Evolutionary conservation across 805 yeast species (phyloP).

Genomic region (Wickerhamiella australiensis): DNA sequence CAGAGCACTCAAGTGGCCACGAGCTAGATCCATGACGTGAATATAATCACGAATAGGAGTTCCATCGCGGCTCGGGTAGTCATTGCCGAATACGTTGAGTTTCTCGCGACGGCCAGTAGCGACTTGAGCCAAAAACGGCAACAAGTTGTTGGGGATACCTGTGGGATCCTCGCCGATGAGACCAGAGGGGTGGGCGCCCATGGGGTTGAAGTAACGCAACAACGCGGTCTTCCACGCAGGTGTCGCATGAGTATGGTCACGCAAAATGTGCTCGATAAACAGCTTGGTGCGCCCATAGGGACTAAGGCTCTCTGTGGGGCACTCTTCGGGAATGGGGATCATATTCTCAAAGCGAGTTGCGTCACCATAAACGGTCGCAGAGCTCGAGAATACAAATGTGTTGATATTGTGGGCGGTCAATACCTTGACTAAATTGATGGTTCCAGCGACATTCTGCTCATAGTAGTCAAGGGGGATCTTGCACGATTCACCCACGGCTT

Average conservation of each 20-base stretch:
- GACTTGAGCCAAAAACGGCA: conserved; percentile 68
- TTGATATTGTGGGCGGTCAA: conserved; percentile 39
- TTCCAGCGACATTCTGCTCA: conserved; percentile 55
- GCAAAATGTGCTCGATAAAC: conserved; percentile 48
- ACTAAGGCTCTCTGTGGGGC: conserved; percentile 62
- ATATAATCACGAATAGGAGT: conserved; percentile 75
- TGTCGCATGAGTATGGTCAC: conserved; percentile 39
- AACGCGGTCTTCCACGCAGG: conserved; percentile 38
- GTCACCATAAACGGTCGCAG: conserved; percentile 78
- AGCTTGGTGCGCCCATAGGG: conserved; percentile 70
- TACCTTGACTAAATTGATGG: conserved; percentile 44
- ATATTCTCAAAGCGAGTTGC: conserved; percentile 57
- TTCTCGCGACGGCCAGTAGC: conserved; percentile 60
- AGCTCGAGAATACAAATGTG: conserved; percentile 57
- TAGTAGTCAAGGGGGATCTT: conserved; percentile 55
- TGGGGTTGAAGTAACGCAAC: conserved; percentile 70
- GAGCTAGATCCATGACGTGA: conserved; percentile 68
- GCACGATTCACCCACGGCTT: conserved; percentile 72
- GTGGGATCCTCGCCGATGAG: conserved; percentile 69
- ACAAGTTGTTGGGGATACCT: conserved; percentile 63
- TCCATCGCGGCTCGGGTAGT: conserved; percentile 61
- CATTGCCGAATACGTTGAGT: conserved; percentile 57
- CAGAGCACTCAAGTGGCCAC: conserved; percentile 65
- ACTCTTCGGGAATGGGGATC: conserved; percentile 69
- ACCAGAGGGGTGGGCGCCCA: conserved; percentile 79